A percentile compares a stretch with the other conserved stretches of the same genome.
phyloP scores from a whole-genome alignment of 2,329 filamentous ascomycete species.

The Nemania serpens region DNA sequence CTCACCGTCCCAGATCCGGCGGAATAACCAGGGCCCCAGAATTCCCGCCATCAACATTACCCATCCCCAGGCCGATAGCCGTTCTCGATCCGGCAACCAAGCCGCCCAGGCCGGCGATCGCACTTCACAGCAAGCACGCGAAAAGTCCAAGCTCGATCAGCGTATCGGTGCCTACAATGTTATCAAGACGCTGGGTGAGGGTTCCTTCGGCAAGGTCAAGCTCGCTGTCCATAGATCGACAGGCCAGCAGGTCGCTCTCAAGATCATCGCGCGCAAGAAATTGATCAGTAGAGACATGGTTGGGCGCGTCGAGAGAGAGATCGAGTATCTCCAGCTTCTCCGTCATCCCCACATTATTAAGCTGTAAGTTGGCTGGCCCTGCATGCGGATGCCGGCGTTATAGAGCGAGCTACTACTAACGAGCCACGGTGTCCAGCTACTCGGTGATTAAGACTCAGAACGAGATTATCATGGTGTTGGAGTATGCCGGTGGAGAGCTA shows the following conservation, averaged over 20 bases:
- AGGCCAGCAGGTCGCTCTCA: conserved; percentile 93
- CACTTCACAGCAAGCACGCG: conserved; percentile 44
- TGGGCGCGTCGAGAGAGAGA: conserved; percentile 94
- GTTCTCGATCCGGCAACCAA: conserved; percentile 30
- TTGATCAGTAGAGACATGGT: conserved; percentile 98
- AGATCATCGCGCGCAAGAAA: conserved; percentile 96
- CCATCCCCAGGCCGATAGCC: conserved; percentile 38
- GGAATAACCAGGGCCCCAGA: conserved; percentile 47
- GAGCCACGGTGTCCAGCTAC: conserved; percentile 59
- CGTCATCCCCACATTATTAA: conserved; percentile 99
- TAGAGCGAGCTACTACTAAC: background rate
- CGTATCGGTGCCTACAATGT: conserved; percentile 92
- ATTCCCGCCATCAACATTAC: conserved; percentile 46
- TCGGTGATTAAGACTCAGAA: conserved; percentile 93
- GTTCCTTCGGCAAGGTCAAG: conserved; percentile 98
- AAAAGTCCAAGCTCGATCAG: conserved; percentile 71
- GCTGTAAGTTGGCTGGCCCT: conserved; percentile 63
- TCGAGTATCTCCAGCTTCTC: conserved; percentile 94
- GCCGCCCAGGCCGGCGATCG: conserved; percentile 32
- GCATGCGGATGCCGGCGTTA: background rate
- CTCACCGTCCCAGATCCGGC: conserved; percentile 66
- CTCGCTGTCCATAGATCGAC: conserved; percentile 90
- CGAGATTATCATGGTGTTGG: conserved; percentile 99
- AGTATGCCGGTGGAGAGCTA: conserved; percentile 94
- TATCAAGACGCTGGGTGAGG: conserved; percentile 88